A percentile compares a stretch with the other conserved stretches of the same genome.
phyloP scores from a whole-genome alignment of 441 rosid species.

The Pelargonium cotyledonis region DNA sequence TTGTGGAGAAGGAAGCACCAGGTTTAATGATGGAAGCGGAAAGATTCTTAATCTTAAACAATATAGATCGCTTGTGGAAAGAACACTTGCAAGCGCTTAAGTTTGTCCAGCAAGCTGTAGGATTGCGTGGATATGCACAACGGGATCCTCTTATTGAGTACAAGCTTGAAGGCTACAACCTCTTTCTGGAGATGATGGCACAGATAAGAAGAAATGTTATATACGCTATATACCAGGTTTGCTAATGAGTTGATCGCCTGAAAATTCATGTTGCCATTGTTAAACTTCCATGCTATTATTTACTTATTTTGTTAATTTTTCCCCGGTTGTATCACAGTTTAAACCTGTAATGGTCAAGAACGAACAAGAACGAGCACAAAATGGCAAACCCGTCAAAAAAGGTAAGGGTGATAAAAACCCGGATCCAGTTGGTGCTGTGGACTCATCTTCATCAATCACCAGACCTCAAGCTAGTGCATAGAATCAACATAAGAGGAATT shows the following conservation, averaged over 20 bases:
- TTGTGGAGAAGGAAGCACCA: slow-evolving; percentile 78
- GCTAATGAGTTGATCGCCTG: neutral
- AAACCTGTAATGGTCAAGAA: slow-evolving; percentile 79
- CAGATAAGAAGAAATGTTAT: slow-evolving; percentile 93
- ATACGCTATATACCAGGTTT: slow-evolving; percentile 93
- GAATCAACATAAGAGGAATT: slow-evolving; percentile 3
- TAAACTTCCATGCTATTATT: neutral
- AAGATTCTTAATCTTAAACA: slow-evolving; percentile 79
- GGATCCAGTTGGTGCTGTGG: slow-evolving; percentile 38
- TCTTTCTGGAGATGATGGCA: slow-evolving; percentile 97
- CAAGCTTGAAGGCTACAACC: slow-evolving; percentile 93
- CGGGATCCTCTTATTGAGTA: slow-evolving; percentile 96
- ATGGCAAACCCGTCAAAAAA: slow-evolving; percentile 39
- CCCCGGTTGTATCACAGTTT: slow-evolving; percentile 40
- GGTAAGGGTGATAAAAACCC: slow-evolving; percentile 36
- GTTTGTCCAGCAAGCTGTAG: slow-evolving; percentile 95
- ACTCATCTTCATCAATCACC: slow-evolving; percentile 49
- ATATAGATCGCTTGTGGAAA: slow-evolving; percentile 94
- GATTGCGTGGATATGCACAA: slow-evolving; percentile 93
- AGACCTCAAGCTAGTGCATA: slow-evolving; percentile 48
- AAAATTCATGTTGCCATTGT: neutral
- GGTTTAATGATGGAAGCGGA: slow-evolving; percentile 94
- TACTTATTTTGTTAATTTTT: neutral
- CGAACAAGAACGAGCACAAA: slow-evolving; percentile 45
- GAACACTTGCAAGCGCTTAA: slow-evolving; percentile 95